These are phyloP conservation scores for Bryum argenteum DNA, from an alignment of 225 moss, liverwort and hornwort genomes.

Conservation along the genomic window DNA sequence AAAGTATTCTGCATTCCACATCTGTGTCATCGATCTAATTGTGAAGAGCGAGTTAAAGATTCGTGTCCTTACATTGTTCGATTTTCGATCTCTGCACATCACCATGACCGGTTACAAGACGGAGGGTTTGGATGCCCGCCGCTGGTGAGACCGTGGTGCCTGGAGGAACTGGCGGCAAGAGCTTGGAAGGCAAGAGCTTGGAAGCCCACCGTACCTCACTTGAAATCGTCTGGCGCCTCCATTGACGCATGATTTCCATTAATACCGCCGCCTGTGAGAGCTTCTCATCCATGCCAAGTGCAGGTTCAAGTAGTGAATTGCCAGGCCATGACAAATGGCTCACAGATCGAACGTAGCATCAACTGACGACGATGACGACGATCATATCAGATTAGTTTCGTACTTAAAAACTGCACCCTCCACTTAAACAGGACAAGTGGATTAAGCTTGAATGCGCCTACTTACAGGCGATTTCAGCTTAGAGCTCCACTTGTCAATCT, in stretches of 20 bases:
- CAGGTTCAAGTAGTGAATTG: neutral
- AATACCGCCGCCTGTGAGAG: neutral
- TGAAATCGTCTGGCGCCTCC: neutral
- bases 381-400: too few relatives aligned
- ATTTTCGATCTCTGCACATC: neutral
- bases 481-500: too few relatives aligned
- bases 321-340: neutral
- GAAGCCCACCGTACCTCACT: constrained; percentile 40
- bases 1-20: too few relatives aligned
- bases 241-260: neutral
- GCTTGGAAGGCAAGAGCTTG: constrained; percentile 52
- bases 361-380: too few relatives aligned
- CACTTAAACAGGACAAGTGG: too few relatives aligned
- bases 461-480: too few relatives aligned
- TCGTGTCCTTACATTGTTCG: too few relatives aligned
- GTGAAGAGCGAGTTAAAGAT: too few relatives aligned
- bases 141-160: constrained; percentile 53
- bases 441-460: too few relatives aligned
- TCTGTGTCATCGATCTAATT: too few relatives aligned
- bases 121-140: constrained; percentile 32
- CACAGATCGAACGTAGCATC: neutral
- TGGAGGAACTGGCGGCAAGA: constrained; percentile 52
- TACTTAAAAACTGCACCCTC: too few relatives aligned
- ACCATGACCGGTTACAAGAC: constrained; percentile 19
- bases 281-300: neutral